Conservation (phyloP, 768 basidiomycete genomes). For the Inosperma sp. region DNA sequence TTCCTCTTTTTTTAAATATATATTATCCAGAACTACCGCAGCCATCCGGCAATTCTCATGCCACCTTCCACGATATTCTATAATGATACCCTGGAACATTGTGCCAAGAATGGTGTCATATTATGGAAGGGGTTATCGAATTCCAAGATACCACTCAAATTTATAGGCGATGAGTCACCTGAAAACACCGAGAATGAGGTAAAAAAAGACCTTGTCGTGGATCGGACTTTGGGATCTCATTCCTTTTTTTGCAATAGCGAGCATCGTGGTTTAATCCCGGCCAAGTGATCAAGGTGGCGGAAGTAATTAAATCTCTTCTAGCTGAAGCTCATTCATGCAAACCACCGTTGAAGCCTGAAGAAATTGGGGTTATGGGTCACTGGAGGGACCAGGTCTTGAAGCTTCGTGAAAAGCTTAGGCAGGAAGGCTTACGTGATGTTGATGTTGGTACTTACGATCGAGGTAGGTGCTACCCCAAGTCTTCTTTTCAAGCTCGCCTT, state of each 20-base stretch:
- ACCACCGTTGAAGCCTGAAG: slow-evolving; percentile 37
- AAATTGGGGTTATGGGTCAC: slow-evolving; percentile 50
- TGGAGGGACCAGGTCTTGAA: slow-evolving; percentile 53
- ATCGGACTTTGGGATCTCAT: too few species aligned
- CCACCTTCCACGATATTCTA: slow-evolving; percentile 53
- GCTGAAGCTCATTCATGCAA: slow-evolving; percentile 31
- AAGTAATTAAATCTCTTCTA: slow-evolving; percentile 37
- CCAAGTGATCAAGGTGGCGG: slow-evolving; percentile 40
- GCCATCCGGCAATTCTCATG: slow-evolving; percentile 51
- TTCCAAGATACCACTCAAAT: slow-evolving; percentile 40
- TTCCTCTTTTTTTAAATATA: neutral
- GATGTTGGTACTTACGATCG: slow-evolving; percentile 53
- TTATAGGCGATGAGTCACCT: slow-evolving; percentile 37
- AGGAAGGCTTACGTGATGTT: slow-evolving; percentile 37
- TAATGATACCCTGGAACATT: slow-evolving; percentile 43
- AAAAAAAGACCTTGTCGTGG: too few species aligned
- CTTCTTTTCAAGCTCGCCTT: neutral
- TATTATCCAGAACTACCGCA: slow-evolving; percentile 52
- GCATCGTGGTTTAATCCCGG: slow-evolving; percentile 48
- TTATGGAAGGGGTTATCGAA: slow-evolving; percentile 39
- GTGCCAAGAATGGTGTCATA: slow-evolving; percentile 39
- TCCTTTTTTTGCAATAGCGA: too few species aligned
- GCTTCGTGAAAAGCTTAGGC: slow-evolving; percentile 41
- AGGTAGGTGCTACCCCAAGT: neutral
- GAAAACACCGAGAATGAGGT: slow-evolving; percentile 26